Evolutionary conservation across 2,329 filamentous ascomycete species (phyloP).

Genomic region (Rhexocercosporidium sp.): DNA sequence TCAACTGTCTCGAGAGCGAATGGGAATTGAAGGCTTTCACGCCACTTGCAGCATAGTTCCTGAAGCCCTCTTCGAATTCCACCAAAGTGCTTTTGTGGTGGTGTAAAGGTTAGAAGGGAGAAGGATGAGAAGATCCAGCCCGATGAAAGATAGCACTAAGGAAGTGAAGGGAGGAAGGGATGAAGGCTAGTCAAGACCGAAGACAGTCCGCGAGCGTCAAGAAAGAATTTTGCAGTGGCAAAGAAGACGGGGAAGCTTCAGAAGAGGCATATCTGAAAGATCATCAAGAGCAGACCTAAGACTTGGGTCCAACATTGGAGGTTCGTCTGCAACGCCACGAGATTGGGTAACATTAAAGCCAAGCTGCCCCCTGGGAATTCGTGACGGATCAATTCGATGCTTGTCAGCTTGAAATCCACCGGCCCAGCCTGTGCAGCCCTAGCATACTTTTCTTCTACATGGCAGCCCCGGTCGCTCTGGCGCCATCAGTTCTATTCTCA

Average conservation of each 20-base stretch:
- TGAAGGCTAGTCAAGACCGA: slow-evolving; percentile 16
- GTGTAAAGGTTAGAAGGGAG: slow-evolving; percentile 13
- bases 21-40: slow-evolving; percentile 32
- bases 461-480: slow-evolving; percentile 34
- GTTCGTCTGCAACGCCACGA: slow-evolving; percentile 40
- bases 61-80: slow-evolving; percentile 16
- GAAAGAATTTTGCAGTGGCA: slow-evolving; percentile 24
- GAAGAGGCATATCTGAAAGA: slow-evolving; percentile 34
- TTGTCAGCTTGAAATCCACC: slow-evolving; percentile 35
- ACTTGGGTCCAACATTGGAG: slow-evolving; percentile 34
- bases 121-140: slow-evolving; percentile 15
- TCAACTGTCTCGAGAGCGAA: slow-evolving; percentile 36
- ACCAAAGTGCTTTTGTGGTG: slow-evolving; percentile 20
- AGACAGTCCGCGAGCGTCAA: slow-evolving; percentile 14
- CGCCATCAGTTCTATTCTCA: slow-evolving; percentile 37
- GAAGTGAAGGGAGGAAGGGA: slow-evolving; percentile 17
- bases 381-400: slow-evolving; percentile 38
- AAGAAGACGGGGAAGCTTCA: slow-evolving; percentile 30
- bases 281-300: slow-evolving; percentile 33
- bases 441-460: slow-evolving; percentile 31
- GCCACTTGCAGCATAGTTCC: slow-evolving; percentile 38
- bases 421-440: slow-evolving; percentile 37
- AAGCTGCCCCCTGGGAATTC: slow-evolving; percentile 31
- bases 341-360: slow-evolving; percentile 34
- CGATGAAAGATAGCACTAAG: slow-evolving; percentile 13